Conservation (phyloP, 805 yeast genomes). For the Saturnispora serradocipensis region DNA sequence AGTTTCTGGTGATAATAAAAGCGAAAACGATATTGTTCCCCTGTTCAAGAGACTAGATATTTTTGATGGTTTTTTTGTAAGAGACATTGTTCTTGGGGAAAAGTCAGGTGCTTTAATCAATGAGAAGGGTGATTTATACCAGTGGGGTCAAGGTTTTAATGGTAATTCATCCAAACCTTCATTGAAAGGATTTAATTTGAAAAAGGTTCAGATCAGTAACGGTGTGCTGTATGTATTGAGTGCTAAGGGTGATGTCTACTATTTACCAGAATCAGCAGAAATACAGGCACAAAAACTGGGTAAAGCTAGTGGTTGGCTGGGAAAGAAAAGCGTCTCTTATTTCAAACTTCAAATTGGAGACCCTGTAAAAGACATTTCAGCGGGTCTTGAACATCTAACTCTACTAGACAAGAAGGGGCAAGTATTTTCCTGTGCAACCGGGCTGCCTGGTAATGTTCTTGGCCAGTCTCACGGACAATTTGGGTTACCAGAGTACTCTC, state of each 20-base stretch:
- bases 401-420: slow-evolving; percentile 50
- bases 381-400: slow-evolving; percentile 67
- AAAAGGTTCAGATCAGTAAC: slow-evolving; percentile 40
- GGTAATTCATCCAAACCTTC: slow-evolving; percentile 26
- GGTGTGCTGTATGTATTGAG: slow-evolving; percentile 43
- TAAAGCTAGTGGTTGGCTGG: slow-evolving; percentile 13
- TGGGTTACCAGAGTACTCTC: slow-evolving; percentile 69
- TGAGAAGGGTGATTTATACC: slow-evolving; percentile 38
- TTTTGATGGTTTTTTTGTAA: slow-evolving; percentile 53
- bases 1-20: slow-evolving; percentile 14
- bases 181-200: slow-evolving; percentile 39
- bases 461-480: slow-evolving; percentile 63
- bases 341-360: slow-evolving; percentile 12
- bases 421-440: slow-evolving; percentile 57
- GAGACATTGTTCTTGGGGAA: slow-evolving; percentile 46
- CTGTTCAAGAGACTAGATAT: slow-evolving; percentile 52
- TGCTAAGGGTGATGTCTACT: slow-evolving; percentile 36
- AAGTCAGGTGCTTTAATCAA: slow-evolving; percentile 10
- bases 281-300: slow-evolving; percentile 14
- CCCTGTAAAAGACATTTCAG: slow-evolving; percentile 31
- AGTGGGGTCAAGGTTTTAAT: slow-evolving; percentile 48
- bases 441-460: slow-evolving; percentile 27
- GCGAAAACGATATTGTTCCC: slow-evolving; percentile 28
- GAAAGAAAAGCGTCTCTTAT: slow-evolving; percentile 11
- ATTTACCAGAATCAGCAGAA: slow-evolving; percentile 25